These are phyloP conservation scores for Trifolium fragiferum DNA, from an alignment of 306 rosid genomes.

Conservation along the genomic window DNA sequence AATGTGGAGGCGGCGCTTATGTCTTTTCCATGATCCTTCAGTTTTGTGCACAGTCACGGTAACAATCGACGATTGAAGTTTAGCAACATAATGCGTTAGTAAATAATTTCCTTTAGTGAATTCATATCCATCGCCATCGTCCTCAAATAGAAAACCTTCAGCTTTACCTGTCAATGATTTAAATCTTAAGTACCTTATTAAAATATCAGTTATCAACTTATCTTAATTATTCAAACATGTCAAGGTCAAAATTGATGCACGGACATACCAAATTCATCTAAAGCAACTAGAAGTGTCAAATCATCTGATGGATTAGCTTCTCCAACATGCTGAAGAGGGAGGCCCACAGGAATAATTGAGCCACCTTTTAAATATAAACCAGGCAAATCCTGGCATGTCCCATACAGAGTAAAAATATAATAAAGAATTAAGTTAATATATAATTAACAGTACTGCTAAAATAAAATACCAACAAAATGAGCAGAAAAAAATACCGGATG, in stretches of 20 bases:
- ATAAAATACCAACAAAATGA: constrained; percentile 31
- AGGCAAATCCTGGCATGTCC: constrained; percentile 79
- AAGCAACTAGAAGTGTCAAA: constrained; percentile 84
- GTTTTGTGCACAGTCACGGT: constrained; percentile 65
- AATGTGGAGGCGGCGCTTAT: constrained; percentile 71
- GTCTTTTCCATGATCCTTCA: constrained; percentile 87
- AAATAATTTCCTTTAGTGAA: constrained; percentile 75
- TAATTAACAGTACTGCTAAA: not conserved
- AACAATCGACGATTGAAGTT: constrained; percentile 65
- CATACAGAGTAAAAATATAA: constrained; percentile 26
- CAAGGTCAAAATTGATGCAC: constrained; percentile 19
- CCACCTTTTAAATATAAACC: constrained; percentile 89
- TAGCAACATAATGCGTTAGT: constrained; percentile 79
- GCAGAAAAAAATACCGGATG: constrained; percentile 65
- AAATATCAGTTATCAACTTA: constrained; percentile 25
- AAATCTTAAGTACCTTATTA: constrained; percentile 26
- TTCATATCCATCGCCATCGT: constrained; percentile 92
- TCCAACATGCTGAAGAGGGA: constrained; percentile 82
- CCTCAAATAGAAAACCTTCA: constrained; percentile 86
- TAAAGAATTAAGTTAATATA: not conserved
- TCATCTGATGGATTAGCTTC: constrained; percentile 75
- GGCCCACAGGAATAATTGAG: constrained; percentile 80
- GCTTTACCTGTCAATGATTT: constrained; percentile 73
- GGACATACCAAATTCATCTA: constrained; percentile 70
- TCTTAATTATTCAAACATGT: constrained; percentile 16